phyloP scores from a whole-genome alignment of 352 stramenopile species.

The Globisporangium irregulare region DNA sequence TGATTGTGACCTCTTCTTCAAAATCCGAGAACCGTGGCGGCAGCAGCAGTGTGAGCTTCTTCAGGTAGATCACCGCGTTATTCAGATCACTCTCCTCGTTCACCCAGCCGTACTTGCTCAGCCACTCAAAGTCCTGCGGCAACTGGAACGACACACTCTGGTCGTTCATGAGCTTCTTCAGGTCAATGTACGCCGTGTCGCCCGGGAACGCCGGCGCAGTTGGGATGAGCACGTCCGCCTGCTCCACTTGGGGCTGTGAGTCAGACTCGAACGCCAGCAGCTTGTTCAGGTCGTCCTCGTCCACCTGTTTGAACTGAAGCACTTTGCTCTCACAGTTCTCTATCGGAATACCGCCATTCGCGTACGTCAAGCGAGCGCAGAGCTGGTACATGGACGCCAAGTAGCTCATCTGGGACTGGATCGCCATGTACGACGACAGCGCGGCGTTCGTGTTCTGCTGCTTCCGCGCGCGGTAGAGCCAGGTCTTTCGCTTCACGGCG shows the following conservation, averaged over 20 bases:
- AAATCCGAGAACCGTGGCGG: constrained; percentile 4
- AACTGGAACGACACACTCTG: not conserved
- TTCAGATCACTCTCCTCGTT: constrained; percentile 3
- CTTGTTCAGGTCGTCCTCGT: not conserved
- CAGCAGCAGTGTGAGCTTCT: constrained; percentile 1
- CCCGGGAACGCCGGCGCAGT: not conserved
- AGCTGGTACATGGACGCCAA: constrained; percentile 4
- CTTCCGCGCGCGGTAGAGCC: not conserved
- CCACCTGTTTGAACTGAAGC: not conserved
- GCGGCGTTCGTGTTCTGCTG: constrained; percentile 6
- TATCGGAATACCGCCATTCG: not conserved
- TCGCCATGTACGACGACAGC: not conserved
- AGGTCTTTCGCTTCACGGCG: not conserved
- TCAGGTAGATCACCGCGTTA: not conserved
- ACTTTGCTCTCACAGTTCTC: not conserved
- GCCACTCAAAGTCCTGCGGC: constrained; percentile 2
- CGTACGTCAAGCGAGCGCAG: not conserved
- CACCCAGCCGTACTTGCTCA: constrained; percentile 7
- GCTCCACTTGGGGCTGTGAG: not conserved
- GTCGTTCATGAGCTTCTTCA: constrained; percentile 1
- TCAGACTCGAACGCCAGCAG: constrained; percentile 1
- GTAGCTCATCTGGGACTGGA: not conserved
- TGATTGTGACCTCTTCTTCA: not conserved
- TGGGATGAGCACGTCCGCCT: not conserved
- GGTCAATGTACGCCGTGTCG: constrained; percentile 1